Base-by-base conservation (phyloP, 169 alveolate genomes). In the Cryptosporidium parvum region DNA sequence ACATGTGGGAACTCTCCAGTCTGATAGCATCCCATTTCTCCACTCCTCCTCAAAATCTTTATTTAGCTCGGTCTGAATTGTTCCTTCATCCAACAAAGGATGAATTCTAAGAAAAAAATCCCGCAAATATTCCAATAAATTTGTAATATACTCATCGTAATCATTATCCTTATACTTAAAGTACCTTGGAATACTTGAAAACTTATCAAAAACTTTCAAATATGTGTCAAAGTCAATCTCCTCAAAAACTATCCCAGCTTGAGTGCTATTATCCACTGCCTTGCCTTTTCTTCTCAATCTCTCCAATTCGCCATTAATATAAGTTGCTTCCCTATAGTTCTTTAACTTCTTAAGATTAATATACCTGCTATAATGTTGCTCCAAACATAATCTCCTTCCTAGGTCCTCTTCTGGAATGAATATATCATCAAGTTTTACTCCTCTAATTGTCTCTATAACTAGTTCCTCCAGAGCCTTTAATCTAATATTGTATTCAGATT, bases 391-490 rank as follows among this genome's bases (percentile, higher is more conserved):
- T 33, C 94, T 92, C 51, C 89, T 92, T 8, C 97, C 97, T 67
- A 91, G 85, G 75, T 93, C 94, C 61, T 95, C 97, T 56, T 94
- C 93, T 26, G 96, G 96, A 35, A 93, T 86, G 67, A 95, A 95
- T 14, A 91, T 70, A 51, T 84, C 73, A 69, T 92, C 93, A 14
- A 94, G 75, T 26, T 92, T 85, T 4, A 91, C 93, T 21, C 80
- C 80, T 21, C 84, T 59, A 71, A 91, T 61, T 0, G 94, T 93
- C 33, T 92, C 94, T 37, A 89, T 75, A 4, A 91, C 87, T 29
- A 85, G 48, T 9, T 86, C 75, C 87, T 94, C 92, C 56, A 93
- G 45, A 58, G 87, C 51, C 52, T 92, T 58, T 42, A 67, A 52
- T 21, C 92, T 85, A 51, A 56, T 69, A 91, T 51, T 67, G 44